These are phyloP conservation scores for Drechslerella stenobrocha DNA, from an alignment of 2,329 filamentous ascomycete species.

Conservation along the genomic window DNA sequence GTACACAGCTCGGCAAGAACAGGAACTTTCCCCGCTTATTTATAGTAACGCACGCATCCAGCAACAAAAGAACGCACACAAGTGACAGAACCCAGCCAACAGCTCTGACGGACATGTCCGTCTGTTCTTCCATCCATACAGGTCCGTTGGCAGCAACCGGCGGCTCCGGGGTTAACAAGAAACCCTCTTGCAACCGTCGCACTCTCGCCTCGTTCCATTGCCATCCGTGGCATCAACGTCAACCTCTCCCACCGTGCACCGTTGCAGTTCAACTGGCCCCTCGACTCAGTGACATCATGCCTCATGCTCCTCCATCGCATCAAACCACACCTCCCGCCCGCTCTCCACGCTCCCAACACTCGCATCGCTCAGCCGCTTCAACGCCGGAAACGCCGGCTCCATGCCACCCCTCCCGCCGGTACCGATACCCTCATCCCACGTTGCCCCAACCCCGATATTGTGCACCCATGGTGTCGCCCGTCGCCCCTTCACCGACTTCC, in stretches of 20 bases:
- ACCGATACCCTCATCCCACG: slow-evolving; percentile 5
- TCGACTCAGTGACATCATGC: background rate
- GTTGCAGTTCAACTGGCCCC: background rate
- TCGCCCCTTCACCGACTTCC: slow-evolving; percentile 35
- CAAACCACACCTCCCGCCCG: slow-evolving; percentile 37
- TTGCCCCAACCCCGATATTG: slow-evolving; percentile 33
- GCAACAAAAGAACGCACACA: too few relatives aligned
- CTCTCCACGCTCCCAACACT: slow-evolving; percentile 34
- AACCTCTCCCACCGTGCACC: background rate
- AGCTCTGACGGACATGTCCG: too few relatives aligned
- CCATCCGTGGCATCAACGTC: background rate
- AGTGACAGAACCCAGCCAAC: too few relatives aligned
- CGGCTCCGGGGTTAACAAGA: background rate
- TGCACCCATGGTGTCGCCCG: slow-evolving; percentile 43
- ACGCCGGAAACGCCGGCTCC: slow-evolving; percentile 27
- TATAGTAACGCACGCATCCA: too few relatives aligned
- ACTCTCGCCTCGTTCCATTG: background rate
- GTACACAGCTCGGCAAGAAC: too few relatives aligned
- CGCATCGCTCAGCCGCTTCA: slow-evolving; percentile 42
- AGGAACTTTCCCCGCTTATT: too few relatives aligned
- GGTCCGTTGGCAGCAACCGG: too few relatives aligned
- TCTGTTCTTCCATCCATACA: too few relatives aligned
- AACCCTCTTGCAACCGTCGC: background rate
- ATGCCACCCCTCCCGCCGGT: background rate
- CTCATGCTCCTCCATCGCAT: slow-evolving; percentile 36